A percentile compares a stretch with the other conserved stretches of the same genome.
phyloP scores from a whole-genome alignment of 2,329 filamentous ascomycete species.

The Amauroascus verrucosus region DNA sequence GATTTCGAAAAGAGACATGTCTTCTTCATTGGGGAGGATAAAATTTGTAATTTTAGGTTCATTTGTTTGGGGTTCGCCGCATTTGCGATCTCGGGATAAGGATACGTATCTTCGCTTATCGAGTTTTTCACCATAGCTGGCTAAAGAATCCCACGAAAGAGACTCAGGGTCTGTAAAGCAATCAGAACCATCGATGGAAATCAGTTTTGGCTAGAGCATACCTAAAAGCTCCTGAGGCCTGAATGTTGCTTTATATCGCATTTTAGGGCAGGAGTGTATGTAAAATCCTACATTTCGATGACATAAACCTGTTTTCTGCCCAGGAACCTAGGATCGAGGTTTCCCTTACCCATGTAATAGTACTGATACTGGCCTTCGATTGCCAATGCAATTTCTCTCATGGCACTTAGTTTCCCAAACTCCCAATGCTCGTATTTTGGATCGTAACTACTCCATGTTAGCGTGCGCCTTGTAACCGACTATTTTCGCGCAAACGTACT shows the following conservation, averaged over 20 bases:
- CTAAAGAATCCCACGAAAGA: slow-evolving; percentile 37
- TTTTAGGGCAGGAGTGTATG: slow-evolving; percentile 48
- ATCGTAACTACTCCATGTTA: slow-evolving; percentile 41
- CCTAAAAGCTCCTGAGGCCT: slow-evolving; percentile 32
- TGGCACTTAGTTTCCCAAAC: slow-evolving; percentile 53
- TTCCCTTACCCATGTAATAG: slow-evolving; percentile 52
- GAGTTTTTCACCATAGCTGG: slow-evolving; percentile 34
- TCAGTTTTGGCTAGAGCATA: not conserved
- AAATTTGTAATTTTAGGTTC: slow-evolving; percentile 15
- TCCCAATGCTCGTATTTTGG: slow-evolving; percentile 50
- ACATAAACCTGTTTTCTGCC: not conserved
- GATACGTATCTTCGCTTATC: slow-evolving; percentile 38
- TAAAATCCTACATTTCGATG: slow-evolving; percentile 43
- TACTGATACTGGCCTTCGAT: slow-evolving; percentile 47
- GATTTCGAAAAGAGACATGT: slow-evolving; percentile 38
- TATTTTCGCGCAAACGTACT: slow-evolving; percentile 24
- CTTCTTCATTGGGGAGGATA: slow-evolving; percentile 28
- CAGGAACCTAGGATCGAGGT: not conserved
- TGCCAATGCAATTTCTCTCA: slow-evolving; percentile 49
- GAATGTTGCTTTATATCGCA: slow-evolving; percentile 42
- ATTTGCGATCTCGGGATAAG: slow-evolving; percentile 29
- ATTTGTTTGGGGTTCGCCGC: slow-evolving; percentile 6
- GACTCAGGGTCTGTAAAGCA: slow-evolving; percentile 39
- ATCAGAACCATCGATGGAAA: not conserved
- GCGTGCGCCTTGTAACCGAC: not conserved